Conservation (phyloP, 768 basidiomycete genomes). For the Cystobasidium ongulense region DNA sequence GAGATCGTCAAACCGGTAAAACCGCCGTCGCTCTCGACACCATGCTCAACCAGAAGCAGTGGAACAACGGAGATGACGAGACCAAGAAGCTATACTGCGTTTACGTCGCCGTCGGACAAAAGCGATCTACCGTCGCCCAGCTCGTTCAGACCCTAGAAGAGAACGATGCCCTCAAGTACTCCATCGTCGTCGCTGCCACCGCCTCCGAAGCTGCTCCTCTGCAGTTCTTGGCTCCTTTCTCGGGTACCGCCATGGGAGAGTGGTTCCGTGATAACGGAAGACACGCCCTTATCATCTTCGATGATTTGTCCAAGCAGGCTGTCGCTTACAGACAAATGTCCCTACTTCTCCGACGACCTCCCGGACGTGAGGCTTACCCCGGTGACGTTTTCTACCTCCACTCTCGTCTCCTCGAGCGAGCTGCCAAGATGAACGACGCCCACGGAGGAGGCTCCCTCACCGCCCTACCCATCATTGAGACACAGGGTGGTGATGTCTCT, state of each 20-base stretch:
- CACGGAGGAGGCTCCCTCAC: conserved; percentile 98
- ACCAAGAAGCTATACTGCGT: conserved; percentile 98
- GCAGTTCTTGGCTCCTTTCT: conserved; percentile 99
- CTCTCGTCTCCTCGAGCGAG: conserved; percentile 99
- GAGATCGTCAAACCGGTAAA: conserved; percentile 99
- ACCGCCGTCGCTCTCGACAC: conserved; percentile 99
- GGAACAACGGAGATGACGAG: conserved; percentile 98
- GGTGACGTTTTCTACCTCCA: conserved; percentile 97
- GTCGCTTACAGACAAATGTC: conserved; percentile 99
- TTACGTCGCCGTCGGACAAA: conserved; percentile 98
- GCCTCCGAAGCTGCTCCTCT: conserved; percentile 98
- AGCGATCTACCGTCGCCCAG: conserved; percentile 98
- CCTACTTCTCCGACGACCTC: conserved; percentile 96
- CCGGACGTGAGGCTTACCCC: conserved; percentile 97
- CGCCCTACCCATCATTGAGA: conserved; percentile 98
- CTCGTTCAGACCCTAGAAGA: conserved; percentile 99
- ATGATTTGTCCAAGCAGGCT: conserved; percentile 99
- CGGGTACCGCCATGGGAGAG: conserved; percentile 99
- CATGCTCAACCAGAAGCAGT: conserved; percentile 99
- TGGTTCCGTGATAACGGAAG: conserved; percentile 99
- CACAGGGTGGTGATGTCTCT: conserved; percentile 99
- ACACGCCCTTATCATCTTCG: conserved; percentile 98
- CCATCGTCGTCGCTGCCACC: conserved; percentile 97
- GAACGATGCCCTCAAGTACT: conserved; percentile 99
- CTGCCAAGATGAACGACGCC: conserved; percentile 99